These are phyloP conservation scores for Apiospora marii DNA, from an alignment of 2,329 filamentous ascomycete species.

Conservation along the genomic window DNA sequence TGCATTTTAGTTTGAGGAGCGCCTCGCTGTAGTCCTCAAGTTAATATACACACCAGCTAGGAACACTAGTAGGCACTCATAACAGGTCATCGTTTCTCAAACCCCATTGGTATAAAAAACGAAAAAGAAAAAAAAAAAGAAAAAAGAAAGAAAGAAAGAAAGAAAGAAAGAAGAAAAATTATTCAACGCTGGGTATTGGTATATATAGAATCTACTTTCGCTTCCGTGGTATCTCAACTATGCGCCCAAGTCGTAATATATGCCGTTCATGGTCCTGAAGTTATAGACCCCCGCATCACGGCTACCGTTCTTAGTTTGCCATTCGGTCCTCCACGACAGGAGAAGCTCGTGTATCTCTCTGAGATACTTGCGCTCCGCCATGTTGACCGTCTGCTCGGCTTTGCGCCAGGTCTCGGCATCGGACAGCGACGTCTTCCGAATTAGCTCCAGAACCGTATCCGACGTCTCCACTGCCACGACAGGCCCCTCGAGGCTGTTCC, in stretches of 20 bases:
- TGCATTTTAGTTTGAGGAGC: no score
- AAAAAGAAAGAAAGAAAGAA: no score
- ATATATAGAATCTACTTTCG: background rate
- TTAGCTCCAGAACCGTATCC: constrained; percentile 80
- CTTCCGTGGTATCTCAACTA: constrained; percentile 33
- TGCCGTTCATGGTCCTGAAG: constrained; percentile 82
- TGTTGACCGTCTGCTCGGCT: constrained; percentile 79
- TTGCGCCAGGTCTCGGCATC: constrained; percentile 86
- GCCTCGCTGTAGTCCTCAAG: no score
- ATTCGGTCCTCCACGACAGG: constrained; percentile 66
- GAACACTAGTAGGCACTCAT: no score
- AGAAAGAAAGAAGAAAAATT: no score
- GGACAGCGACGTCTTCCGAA: constrained; percentile 76
- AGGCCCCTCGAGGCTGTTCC: constrained; percentile 77
- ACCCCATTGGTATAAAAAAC: no score
- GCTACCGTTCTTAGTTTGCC: constrained; percentile 59
- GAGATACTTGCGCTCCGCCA: constrained; percentile 82
- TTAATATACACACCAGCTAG: no score
- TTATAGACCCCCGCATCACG: constrained; percentile 90
- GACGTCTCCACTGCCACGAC: constrained; percentile 89
- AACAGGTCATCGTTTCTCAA: no score
- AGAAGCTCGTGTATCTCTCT: constrained; percentile 83
- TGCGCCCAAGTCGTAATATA: constrained; percentile 82
- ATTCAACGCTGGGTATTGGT: background rate
- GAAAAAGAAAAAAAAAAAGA: no score